phyloP scores from a whole-genome alignment of 768 basidiomycete genomes.

The Wakefieldia striispora region DNA sequence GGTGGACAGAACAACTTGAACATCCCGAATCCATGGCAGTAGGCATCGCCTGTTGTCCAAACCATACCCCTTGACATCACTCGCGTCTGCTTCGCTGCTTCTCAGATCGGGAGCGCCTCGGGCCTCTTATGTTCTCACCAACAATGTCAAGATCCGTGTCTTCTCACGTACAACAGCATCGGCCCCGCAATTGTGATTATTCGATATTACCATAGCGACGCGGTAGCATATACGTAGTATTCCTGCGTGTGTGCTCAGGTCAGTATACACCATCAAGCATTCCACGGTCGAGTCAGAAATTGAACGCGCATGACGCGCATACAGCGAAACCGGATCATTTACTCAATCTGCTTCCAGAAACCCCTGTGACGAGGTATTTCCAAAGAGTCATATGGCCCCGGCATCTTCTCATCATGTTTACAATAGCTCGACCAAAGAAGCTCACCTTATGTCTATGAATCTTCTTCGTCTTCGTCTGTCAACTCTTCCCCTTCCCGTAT shows the following conservation, averaged over 20 bases:
- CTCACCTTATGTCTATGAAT: conserved; percentile 14
- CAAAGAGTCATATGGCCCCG: conserved; percentile 88
- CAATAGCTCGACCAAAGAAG: not conserved
- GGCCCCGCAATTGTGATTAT: no score
- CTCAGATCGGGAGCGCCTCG: not conserved
- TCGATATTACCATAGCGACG: no score
- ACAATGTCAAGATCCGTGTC: no score
- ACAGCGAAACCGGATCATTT: conserved; percentile 15
- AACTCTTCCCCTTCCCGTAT: conserved; percentile 78
- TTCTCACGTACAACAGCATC: no score
- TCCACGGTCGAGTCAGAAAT: conserved; percentile 19
- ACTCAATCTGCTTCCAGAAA: conserved; percentile 26
- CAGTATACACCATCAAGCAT: conserved; percentile 1
- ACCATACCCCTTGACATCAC: conserved; percentile 7
- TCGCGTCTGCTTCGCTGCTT: not conserved
- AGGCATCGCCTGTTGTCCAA: no score
- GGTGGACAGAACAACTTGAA: no score
- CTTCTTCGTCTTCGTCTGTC: conserved; percentile 74
- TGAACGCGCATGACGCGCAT: conserved; percentile 11
- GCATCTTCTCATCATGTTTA: conserved; percentile 47
- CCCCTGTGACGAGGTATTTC: conserved; percentile 20
- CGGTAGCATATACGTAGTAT: no score
- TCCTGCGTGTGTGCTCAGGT: not conserved
- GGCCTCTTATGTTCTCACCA: no score
- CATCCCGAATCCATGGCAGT: no score